Base-by-base conservation (phyloP, 2,329 filamentous ascomycete species). In the Cadophora sp. region DNA sequence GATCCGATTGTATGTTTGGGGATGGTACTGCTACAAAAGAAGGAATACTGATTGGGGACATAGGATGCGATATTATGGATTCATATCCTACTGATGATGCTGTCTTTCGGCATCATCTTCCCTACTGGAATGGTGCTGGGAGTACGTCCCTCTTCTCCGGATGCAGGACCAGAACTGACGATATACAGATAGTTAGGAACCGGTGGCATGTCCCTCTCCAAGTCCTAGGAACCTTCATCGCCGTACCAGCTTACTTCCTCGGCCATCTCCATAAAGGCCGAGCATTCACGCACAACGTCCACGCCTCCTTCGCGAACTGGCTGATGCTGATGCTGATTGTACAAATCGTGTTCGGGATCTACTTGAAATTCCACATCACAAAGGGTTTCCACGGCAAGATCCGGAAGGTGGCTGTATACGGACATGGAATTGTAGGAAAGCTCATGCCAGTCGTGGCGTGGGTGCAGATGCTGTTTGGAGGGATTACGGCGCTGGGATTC, bases 151-250 rank as follows among this genome's bases (percentile, higher is more conserved):
- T 30, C 24, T 56, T 16, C 41, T 36, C 51, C 16, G 2, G n/a
- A 24, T 14, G 4, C 8, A 41, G n/a, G 20, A 48, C 20, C 36
- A 39, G 36, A 39, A 62, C 68, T 71, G 66, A 36, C 33, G 45
- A 43, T 59, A 22, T 68, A 55, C 78, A 96, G 91, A 94, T 99
- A 67, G 88, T 91, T 71, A 93, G 93, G 69, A 97, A 91, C 68
- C 89, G 92, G 80, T 98, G 93, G 93, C 96, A 99, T 81, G 95
- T 98, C 61, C 95, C 96, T 7, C 83, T 93, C 3, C 96, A 99
- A 79, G 85, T 90, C 33, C 76, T 91, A 63, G 93, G 91, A 70
- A 90, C 92, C 27, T 80, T 87, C 30, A 84, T 98, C 71, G 92
- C 93, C 2, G 84, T 97, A 24, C 78, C 94, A 64, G 95, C 93